Percentiles rank a stretch among this genome's conserved stretches.
Conservation (phyloP, 768 basidiomycete species). For the Mycena kentingensis region DNA sequence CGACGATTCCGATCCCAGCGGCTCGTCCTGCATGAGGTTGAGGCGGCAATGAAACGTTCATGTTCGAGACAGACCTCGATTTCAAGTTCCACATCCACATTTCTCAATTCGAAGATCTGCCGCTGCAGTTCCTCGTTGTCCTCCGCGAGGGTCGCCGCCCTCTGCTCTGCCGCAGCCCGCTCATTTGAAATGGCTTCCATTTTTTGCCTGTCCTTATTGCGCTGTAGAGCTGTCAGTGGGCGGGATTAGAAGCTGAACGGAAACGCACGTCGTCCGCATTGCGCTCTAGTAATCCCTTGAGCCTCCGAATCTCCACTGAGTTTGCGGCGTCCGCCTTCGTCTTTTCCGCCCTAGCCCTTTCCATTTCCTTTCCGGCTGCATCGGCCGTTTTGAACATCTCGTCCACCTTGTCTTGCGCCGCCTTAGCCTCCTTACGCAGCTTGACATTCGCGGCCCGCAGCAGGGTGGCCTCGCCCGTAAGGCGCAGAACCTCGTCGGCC, state of each 20-base stretch:
- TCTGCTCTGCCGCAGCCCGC: slow-evolving; percentile 14
- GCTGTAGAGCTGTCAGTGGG: slow-evolving; percentile 18
- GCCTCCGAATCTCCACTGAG: slow-evolving; percentile 31
- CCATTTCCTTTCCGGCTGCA: slow-evolving; percentile 16
- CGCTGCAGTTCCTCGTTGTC: slow-evolving; percentile 5
- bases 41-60: neutral
- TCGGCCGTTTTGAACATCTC: slow-evolving; percentile 27
- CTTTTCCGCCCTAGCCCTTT: slow-evolving; percentile 27
- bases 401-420: slow-evolving; percentile 29
- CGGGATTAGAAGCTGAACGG: neutral
- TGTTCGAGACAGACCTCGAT: slow-evolving; percentile 7
- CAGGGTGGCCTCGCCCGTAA: slow-evolving; percentile 26
- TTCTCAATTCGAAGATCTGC: neutral
- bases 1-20: slow-evolving; percentile 4
- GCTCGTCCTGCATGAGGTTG: slow-evolving; percentile 3
- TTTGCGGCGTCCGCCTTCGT: slow-evolving; percentile 28
- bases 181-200: slow-evolving; percentile 26
- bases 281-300: slow-evolving; percentile 35
- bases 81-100: slow-evolving; percentile 1
- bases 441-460: slow-evolving; percentile 13
- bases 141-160: slow-evolving; percentile 15
- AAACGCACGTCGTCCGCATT: slow-evolving; percentile 30
- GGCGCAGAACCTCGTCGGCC: slow-evolving; percentile 21
- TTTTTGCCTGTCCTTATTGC: slow-evolving; percentile 26
- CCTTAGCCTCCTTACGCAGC: slow-evolving; percentile 14